Conservation (phyloP, 768 basidiomycete genomes). For the Boletus rufocinnamomeus region DNA sequence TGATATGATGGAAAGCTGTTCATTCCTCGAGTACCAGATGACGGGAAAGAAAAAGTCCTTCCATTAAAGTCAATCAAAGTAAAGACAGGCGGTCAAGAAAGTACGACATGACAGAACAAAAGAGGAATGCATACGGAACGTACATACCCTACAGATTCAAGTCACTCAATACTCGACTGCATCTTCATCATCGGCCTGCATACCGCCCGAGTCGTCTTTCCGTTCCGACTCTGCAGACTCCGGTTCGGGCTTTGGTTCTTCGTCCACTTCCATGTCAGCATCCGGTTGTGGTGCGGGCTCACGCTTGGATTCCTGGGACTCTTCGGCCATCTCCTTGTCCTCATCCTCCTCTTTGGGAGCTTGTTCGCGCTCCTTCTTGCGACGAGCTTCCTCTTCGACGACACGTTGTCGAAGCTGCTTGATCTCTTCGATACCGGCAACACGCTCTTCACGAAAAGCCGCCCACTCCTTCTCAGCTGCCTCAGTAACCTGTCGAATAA, state of each 20-base stretch:
- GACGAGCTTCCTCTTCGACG: constrained; percentile 61
- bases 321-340: constrained; percentile 39
- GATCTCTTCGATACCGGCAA: constrained; percentile 61
- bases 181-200: constrained; percentile 75
- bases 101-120: constrained; percentile 8
- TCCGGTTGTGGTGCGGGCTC: constrained; percentile 27
- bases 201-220: constrained; percentile 53
- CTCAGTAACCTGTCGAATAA: constrained; percentile 50
- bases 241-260: constrained; percentile 35
- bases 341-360: constrained; percentile 34
- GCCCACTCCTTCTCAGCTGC: constrained; percentile 71
- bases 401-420: constrained; percentile 61
- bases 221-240: constrained; percentile 45
- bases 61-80: constrained; percentile 12
- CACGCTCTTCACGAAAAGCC: constrained; percentile 61
- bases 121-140: constrained; percentile 28
- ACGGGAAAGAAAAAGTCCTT: constrained; percentile 1
- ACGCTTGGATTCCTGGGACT: constrained; percentile 19
- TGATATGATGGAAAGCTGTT: too few species aligned
- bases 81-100: constrained; percentile 24
- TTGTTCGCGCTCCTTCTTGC: constrained; percentile 42
- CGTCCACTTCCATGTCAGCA: constrained; percentile 39
- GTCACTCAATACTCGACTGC: constrained; percentile 69
- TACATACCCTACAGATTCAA: constrained; percentile 30
- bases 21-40: not conserved